Percentiles rank a stretch among this genome's conserved stretches.
Evolutionary conservation across 2,329 filamentous ascomycete genomes (phyloP).

Genomic region (Penicillium sp.): DNA sequence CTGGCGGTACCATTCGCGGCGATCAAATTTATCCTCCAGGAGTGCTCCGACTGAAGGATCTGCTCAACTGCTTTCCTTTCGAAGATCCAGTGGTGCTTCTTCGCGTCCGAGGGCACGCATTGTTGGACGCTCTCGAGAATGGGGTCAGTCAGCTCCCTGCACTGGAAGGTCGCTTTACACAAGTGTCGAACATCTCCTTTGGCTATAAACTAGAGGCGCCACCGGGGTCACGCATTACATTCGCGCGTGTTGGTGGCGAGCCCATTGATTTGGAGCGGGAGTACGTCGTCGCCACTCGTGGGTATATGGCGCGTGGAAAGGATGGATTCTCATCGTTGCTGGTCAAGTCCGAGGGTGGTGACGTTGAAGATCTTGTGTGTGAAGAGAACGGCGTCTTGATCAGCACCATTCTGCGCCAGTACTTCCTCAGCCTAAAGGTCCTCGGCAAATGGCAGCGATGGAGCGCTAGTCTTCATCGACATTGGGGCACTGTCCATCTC

Average conservation of each 20-base stretch:
- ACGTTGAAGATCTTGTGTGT: slow-evolving; percentile 72
- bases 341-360: slow-evolving; percentile 71
- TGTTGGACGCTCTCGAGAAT: slow-evolving; percentile 81
- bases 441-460: slow-evolving; percentile 76
- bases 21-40: slow-evolving; percentile 87
- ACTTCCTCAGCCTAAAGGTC: slow-evolving; percentile 82
- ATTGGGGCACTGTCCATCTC: slow-evolving; percentile 66
- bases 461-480: slow-evolving; percentile 58
- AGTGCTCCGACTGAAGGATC: slow-evolving; percentile 36
- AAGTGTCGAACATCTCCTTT: slow-evolving; percentile 80
- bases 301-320: slow-evolving; percentile 86
- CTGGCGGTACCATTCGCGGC: slow-evolving; percentile 78
- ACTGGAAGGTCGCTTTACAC: slow-evolving; percentile 78
- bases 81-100: slow-evolving; percentile 85
- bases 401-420: slow-evolving; percentile 81
- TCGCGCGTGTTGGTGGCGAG: slow-evolving; percentile 58
- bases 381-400: slow-evolving; percentile 87
- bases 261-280: slow-evolving; percentile 61
- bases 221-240: slow-evolving; percentile 61
- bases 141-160: slow-evolving; percentile 76
- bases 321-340: slow-evolving; percentile 77
- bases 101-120: slow-evolving; percentile 65
- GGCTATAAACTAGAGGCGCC: slow-evolving; percentile 65
- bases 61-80: slow-evolving; percentile 71
- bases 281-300: slow-evolving; percentile 74